Conservation (phyloP, 257 asterid genomes). For the Nicotiana knightiana region DNA sequence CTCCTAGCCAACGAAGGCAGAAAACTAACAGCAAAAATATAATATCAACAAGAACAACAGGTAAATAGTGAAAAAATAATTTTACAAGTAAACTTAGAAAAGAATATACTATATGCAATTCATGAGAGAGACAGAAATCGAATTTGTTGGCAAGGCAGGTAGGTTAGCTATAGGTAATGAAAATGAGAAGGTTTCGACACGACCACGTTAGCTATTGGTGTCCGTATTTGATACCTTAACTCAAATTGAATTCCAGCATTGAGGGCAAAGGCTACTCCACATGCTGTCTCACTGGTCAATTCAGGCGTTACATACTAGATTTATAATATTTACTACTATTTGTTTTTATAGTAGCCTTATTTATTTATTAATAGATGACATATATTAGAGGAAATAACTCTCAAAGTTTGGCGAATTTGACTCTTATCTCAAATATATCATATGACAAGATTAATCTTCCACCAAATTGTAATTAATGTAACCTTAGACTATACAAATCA, state of each 20-base stretch:
- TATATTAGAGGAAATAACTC: not conserved
- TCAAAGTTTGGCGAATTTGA: not conserved
- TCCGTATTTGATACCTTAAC: not conserved
- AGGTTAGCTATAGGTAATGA: not conserved
- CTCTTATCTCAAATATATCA: not conserved
- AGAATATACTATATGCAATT: too few species aligned
- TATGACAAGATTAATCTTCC: not conserved
- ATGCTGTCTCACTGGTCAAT: not conserved
- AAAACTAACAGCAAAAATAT: too few species aligned
- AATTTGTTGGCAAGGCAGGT: too few species aligned
- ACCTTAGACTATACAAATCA: not conserved
- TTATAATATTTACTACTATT: not conserved
- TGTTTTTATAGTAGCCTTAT: not conserved
- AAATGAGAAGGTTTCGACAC: not conserved
- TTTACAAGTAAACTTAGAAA: too few species aligned
- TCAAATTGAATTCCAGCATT: not conserved
- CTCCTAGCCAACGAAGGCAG: too few species aligned
- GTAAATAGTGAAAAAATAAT: too few species aligned
- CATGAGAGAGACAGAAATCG: too few species aligned
- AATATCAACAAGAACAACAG: too few species aligned
- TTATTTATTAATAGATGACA: not conserved
- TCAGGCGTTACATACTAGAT: not conserved
- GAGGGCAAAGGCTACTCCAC: not conserved
- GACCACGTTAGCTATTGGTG: not conserved
- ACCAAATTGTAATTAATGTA: not conserved